Evolutionary conservation across 371 early-diverging fungal genomes (phyloP).

Genomic region (Circinella umbellata): DNA sequence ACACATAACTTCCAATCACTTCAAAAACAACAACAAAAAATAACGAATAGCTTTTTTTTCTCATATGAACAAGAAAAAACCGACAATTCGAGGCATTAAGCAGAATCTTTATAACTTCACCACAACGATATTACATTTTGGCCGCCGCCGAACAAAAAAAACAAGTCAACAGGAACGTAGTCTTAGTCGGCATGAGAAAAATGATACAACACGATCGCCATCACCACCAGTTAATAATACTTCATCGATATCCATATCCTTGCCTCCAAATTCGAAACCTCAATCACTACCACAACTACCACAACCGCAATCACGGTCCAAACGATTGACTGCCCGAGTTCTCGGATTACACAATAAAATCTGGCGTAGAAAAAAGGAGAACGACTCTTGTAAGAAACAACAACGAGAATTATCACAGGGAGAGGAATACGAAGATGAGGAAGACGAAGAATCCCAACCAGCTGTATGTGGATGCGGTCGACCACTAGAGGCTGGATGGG

Average conservation of each 20-base stretch:
- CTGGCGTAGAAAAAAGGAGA: neutral
- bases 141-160: neutral
- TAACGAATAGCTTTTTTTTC: neutral
- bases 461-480: slow-evolving; percentile 29
- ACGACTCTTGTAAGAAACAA: neutral
- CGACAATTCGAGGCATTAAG: neutral
- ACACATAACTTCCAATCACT: neutral
- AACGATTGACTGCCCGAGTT: slow-evolving; percentile 12
- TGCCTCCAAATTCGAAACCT: too few species aligned
- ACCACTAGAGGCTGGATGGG: slow-evolving; percentile 24
- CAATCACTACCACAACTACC: neutral
- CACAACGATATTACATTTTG: neutral
- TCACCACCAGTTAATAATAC: neutral
- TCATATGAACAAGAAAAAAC: neutral
- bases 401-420: neutral
- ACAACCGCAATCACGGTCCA: neutral
- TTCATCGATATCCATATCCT: too few species aligned
- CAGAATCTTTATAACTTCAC: neutral
- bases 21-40: neutral
- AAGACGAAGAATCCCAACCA: neutral
- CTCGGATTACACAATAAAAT: slow-evolving; percentile 21
- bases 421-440: neutral
- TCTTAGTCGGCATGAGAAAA: slow-evolving; percentile 3
- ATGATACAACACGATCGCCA: neutral
- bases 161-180: too few species aligned